Evolutionary conservation across 1,284 basidiomycete species (phyloP).

Genomic region (Butyriboletus pseudospeciosus): DNA sequence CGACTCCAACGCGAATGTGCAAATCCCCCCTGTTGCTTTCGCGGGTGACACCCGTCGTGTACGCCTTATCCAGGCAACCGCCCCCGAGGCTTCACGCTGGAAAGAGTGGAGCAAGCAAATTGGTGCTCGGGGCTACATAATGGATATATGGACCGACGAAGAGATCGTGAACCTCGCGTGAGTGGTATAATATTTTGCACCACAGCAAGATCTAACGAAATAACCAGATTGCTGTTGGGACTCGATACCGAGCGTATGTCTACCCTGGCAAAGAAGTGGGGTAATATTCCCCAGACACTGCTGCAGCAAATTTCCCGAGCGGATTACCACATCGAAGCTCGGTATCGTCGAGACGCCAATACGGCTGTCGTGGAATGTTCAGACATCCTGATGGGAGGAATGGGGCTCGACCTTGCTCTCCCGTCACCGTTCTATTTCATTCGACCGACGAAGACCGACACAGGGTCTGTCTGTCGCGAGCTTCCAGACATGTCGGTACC

Average conservation of each 20-base stretch:
- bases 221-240: not conserved
- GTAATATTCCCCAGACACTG: not conserved
- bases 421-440: not conserved
- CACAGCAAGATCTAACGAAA: not conserved
- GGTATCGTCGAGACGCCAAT: not conserved
- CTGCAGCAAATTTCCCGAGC: rapidly evolving
- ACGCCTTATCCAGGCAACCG: not conserved
- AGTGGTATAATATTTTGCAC: not conserved
- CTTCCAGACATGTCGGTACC: not conserved
- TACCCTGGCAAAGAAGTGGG: not conserved
- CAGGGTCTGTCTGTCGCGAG: not conserved
- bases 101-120: not conserved
- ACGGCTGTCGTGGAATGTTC: not conserved
- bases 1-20: not conserved
- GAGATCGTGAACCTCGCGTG: slow-evolving; percentile 1
- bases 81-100: not conserved
- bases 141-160: not conserved
- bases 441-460: not conserved
- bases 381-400: rapidly evolving
- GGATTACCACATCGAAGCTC: rapidly evolving
- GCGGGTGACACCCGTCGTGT: rapidly evolving
- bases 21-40: rapidly evolving
- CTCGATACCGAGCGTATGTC: not conserved
- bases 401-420: not conserved
- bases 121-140: not conserved